phyloP scores from a whole-genome alignment of 495 filamentous ascomycete genomes.

The Xylaria acuta region DNA sequence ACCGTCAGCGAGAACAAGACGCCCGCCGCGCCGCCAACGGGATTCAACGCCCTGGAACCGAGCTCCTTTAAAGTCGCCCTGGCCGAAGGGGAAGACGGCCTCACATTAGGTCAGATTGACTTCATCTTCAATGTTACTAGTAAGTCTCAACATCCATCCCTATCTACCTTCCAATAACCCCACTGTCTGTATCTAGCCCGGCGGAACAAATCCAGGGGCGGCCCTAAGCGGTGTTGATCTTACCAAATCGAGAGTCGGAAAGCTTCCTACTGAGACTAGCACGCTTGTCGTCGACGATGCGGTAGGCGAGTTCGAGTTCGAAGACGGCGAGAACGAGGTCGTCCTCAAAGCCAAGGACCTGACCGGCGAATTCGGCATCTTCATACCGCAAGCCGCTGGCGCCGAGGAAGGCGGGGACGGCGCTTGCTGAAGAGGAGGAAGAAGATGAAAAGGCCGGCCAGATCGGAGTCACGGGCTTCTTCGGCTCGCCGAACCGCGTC shows the following conservation, averaged over 20 bases:
- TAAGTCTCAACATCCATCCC: conserved; percentile 20
- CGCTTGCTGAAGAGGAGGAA: conserved; percentile 45
- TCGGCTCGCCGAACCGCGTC: conserved; percentile 7
- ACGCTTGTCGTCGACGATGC: conserved; percentile 44
- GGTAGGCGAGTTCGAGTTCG: conserved; percentile 51
- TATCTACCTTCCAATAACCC: neutral
- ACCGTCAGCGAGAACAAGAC: conserved; percentile 46
- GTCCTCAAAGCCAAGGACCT: conserved; percentile 43
- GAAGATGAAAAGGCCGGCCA: neutral
- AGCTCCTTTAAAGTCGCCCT: conserved; percentile 45
- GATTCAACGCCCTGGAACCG: conserved; percentile 45
- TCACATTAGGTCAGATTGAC: conserved; percentile 50
- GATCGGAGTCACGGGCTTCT: conserved; percentile 7
- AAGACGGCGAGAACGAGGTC: conserved; percentile 52
- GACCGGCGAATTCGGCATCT: conserved; percentile 47
- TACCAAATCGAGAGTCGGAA: conserved; percentile 32
- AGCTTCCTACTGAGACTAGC: conserved; percentile 42
- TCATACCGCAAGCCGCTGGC: conserved; percentile 43
- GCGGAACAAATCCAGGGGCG: conserved; percentile 23
- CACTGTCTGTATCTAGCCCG: neutral
- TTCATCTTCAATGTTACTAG: conserved; percentile 44
- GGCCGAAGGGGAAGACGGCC: conserved; percentile 33
- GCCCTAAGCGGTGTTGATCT: conserved; percentile 34
- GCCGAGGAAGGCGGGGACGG: too few relatives aligned
- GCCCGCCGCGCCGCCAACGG: conserved; percentile 40